Percentiles rank a stretch among this genome's conserved stretches.
phyloP scores from a whole-genome alignment of 2,329 filamentous ascomycete genomes.

The Trichoderma pleuroti region DNA sequence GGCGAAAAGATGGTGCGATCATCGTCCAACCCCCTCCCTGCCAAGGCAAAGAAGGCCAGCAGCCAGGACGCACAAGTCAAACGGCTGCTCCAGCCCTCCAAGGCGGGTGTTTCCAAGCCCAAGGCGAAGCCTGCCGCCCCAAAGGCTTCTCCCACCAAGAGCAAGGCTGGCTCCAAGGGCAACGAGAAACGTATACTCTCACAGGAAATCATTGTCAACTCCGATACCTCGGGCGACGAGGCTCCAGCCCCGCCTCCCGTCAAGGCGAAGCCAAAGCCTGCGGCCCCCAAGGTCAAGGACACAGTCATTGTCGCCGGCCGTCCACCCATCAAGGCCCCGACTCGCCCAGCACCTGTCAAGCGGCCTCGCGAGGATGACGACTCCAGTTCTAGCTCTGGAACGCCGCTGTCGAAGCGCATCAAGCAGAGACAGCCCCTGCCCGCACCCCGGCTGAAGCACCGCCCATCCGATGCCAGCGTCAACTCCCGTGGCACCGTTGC shows the following conservation, averaged over 20 bases:
- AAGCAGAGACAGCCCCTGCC: slow-evolving; percentile 46
- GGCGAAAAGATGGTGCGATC: slow-evolving; percentile 47
- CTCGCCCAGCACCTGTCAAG: slow-evolving; percentile 42
- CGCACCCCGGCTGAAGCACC: slow-evolving; percentile 38
- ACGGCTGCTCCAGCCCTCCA: slow-evolving; percentile 43
- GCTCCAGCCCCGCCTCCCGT: slow-evolving; percentile 33
- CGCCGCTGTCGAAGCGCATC: slow-evolving; percentile 55
- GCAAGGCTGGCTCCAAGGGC: slow-evolving; percentile 33
- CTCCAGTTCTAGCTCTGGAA: slow-evolving; percentile 58
- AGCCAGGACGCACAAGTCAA: slow-evolving; percentile 55
- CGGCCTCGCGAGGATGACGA: slow-evolving; percentile 51
- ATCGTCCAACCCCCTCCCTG: slow-evolving; percentile 47
- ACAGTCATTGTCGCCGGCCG: slow-evolving; percentile 34
- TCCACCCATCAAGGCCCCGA: slow-evolving; percentile 31
- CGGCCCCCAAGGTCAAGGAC: slow-evolving; percentile 31
- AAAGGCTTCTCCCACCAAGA: slow-evolving; percentile 43
- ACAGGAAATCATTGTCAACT: slow-evolving; percentile 55
- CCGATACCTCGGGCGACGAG: slow-evolving; percentile 52
- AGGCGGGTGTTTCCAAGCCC: slow-evolving; percentile 23
- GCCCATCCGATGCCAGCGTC: slow-evolving; percentile 48
- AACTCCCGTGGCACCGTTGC: slow-evolving; percentile 34
- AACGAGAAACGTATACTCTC: slow-evolving; percentile 49
- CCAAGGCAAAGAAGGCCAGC: slow-evolving; percentile 54
- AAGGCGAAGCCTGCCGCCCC: slow-evolving; percentile 30
- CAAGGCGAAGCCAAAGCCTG: slow-evolving; percentile 31